Evolutionary conservation across 495 filamentous ascomycete species (phyloP).

Genomic region (Tuber brumale): DNA sequence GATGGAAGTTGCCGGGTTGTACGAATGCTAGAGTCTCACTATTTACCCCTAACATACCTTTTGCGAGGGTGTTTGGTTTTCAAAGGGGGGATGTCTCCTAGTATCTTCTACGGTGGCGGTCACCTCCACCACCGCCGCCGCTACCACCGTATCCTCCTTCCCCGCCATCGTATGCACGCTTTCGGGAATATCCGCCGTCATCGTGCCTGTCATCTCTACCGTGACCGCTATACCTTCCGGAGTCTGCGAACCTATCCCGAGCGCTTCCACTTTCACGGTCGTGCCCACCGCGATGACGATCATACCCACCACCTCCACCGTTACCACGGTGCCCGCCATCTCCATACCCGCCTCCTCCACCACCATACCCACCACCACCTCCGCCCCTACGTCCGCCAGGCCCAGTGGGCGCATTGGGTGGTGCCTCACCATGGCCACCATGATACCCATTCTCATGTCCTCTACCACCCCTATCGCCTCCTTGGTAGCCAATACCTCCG

Average conservation of each 20-base stretch:
- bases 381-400: conserved; percentile 43
- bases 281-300: conserved; percentile 55
- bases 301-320: conserved; percentile 44
- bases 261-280: conserved; percentile 46
- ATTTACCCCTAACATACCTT: conserved; percentile 2
- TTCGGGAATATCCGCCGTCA: conserved; percentile 34
- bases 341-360: conserved; percentile 48
- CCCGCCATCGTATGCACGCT: conserved; percentile 39
- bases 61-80: conserved; percentile 1
- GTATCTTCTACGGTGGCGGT: conserved; percentile 42
- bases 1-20: neutral
- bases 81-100: conserved; percentile 17
- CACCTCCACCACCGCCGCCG: conserved; percentile 13
- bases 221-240: conserved; percentile 31
- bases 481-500: conserved; percentile 40
- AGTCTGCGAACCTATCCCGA: conserved; percentile 6
- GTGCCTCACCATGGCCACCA: conserved; percentile 43
- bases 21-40: conserved; percentile 3
- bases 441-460: conserved; percentile 43
- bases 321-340: conserved; percentile 52
- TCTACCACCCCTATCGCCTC: conserved; percentile 37
- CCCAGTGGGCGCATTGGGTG: conserved; percentile 41
- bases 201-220: conserved; percentile 32
- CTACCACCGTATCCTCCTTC: conserved; percentile 37
- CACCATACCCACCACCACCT: conserved; percentile 37